Base-by-base conservation (phyloP, 768 basidiomycete genomes). In the Agaricus sinodeliciosus region DNA sequence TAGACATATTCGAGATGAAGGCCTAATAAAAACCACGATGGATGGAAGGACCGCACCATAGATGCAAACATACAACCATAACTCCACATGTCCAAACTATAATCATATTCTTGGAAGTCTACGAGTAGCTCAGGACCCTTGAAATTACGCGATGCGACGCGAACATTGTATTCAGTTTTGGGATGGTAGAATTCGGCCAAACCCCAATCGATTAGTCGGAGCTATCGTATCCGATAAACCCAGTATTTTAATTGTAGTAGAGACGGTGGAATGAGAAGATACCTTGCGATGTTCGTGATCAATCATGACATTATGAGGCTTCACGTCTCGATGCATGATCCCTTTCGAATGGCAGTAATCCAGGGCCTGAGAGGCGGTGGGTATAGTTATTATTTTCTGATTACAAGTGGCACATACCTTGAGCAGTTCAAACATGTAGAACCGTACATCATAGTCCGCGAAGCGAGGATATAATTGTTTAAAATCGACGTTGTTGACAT, bases 251-350 rank as follows among this genome's bases (percentile, higher is more conserved):
- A 34, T 26, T 48, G 22, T 49, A 43, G 53, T 37, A 9, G 49
- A 18, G 34, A 40, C 31, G 41, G n/a, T 18, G 3, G 12, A 48
- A 34, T n/a, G 48, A n/a, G 37, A n/a, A 27, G 15, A 64, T 63
- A 91, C 94, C 76, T 94, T 91, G 66, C 91, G 85, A 68, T 89
- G 89, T 62, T 97, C 93, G 66, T 97, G 94, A 69, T 98, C 95
- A 69, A 97, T 97, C 94, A 98, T 97, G 50, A 98, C 93, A 69
- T 98, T 98, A 71, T 96, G 94, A 11, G 95, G 95, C 66, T 98
- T 98, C 54, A 98, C 95, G 66, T 97, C 95, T 60, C 95, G 78
- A 67, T 97, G 94, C 93, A 97, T 97, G 67, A 98, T 97, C 8
- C 95, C 95, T 62, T 94, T 93, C 27, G 95, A 98, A 69, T 98